Evolutionary conservation across 2,329 filamentous ascomycete species (phyloP).

Genomic region (Fusarium agapanthi): DNA sequence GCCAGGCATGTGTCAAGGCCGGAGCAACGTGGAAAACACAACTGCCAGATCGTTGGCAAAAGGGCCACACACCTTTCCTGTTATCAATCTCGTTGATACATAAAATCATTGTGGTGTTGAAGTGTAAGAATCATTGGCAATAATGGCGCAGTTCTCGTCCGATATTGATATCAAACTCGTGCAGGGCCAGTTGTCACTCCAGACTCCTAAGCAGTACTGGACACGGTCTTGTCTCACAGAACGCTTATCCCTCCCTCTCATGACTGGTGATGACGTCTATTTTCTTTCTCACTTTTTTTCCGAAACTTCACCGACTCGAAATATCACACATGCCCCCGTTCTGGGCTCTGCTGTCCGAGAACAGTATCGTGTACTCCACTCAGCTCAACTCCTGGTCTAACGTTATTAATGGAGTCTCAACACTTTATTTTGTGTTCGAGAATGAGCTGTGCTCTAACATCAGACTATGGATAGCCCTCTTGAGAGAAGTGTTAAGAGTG

Average conservation of each 20-base stretch:
- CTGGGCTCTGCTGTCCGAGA: neutral
- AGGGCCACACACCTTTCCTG: constrained; percentile 15
- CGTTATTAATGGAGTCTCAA: neutral
- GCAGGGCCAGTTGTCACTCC: neutral
- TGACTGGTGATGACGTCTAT: constrained; percentile 28
- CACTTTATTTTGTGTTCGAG: neutral
- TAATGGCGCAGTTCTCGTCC: neutral
- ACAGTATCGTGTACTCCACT: constrained; percentile 10
- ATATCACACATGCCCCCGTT: constrained; percentile 24
- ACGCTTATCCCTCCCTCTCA: constrained; percentile 5
- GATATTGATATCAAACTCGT: neutral
- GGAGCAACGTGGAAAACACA: constrained; percentile 31
- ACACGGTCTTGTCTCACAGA: constrained; percentile 25
- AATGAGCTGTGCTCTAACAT: neutral
- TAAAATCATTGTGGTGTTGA: neutral
- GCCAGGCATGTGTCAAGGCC: constrained; percentile 22
- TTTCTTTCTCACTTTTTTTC: constrained; percentile 33
- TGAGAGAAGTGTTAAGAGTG: neutral
- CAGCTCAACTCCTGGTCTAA: neutral
- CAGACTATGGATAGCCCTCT: neutral
- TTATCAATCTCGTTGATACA: constrained; percentile 40
- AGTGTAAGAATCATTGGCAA: neutral
- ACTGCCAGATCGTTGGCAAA: constrained; percentile 20
- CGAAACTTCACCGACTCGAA: constrained; percentile 44
- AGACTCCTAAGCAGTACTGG: neutral